Percentiles rank a stretch among this genome's conserved stretches.
These are phyloP conservation scores for Candida nemodendra DNA, from an alignment of 805 yeast species.

Conservation along the genomic window DNA sequence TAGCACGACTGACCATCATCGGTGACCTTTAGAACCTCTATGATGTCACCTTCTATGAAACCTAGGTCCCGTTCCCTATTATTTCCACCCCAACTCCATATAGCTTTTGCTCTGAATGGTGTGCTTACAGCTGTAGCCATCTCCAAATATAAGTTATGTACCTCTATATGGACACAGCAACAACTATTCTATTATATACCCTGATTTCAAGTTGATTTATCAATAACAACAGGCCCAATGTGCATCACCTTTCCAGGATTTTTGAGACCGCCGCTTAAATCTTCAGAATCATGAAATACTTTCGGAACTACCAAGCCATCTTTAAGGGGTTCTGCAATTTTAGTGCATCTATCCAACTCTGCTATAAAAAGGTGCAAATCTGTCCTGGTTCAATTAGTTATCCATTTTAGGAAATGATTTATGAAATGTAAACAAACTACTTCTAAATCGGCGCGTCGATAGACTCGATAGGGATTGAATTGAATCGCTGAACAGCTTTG, in stretches of 20 bases:
- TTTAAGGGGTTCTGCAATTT: not conserved
- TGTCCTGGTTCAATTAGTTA: slow-evolving; percentile 4
- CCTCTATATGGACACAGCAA: too few species aligned
- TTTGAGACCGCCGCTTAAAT: not conserved
- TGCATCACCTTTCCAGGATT: too few species aligned
- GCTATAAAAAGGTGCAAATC: not conserved
- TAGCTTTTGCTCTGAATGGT: slow-evolving; percentile 47
- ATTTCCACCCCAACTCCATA: slow-evolving; percentile 93
- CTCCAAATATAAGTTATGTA: too few species aligned
- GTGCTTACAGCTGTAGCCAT: too few species aligned
- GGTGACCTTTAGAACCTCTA: slow-evolving; percentile 66
- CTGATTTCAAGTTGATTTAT: too few species aligned
- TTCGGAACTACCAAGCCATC: slow-evolving; percentile 3
- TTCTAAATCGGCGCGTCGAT: not conserved
- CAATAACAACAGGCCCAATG: too few species aligned
- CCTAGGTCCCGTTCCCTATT: slow-evolving; percentile 80
- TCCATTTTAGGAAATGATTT: slow-evolving; percentile 7
- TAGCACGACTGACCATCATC: slow-evolving; percentile 94
- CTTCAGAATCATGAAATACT: not conserved
- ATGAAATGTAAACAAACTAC: slow-evolving; percentile 7
- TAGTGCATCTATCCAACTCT: too few species aligned
- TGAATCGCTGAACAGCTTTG: too few species aligned
- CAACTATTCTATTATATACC: too few species aligned
- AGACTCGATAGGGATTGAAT: not conserved
- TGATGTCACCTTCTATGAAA: slow-evolving; percentile 88